Base-by-base conservation (phyloP, 1,284 basidiomycete genomes). In the Sporisorium scitamineum region DNA sequence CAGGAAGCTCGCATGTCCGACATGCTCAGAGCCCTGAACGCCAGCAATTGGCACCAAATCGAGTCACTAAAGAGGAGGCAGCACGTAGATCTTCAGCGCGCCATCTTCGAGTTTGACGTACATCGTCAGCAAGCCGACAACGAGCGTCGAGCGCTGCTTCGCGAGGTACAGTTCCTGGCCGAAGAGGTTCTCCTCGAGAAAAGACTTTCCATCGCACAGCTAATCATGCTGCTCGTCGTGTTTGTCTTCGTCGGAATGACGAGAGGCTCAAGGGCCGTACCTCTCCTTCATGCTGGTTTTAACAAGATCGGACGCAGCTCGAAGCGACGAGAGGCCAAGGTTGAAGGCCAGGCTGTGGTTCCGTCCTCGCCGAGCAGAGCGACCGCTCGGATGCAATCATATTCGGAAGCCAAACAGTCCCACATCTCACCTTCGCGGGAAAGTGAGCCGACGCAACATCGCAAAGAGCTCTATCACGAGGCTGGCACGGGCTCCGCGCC, bases 181-280 rank as follows among this genome's bases (percentile, higher is more conserved):
- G 90, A 91, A 55, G 93, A 95, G 88, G 90, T 95, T 42, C 87
- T 91, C 0, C 87, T 94, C 41, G 94, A 95, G 85, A 94, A 94
- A 81, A 90, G 93, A 2, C 89, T 95, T 0, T 90, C 93, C 3
- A 90, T 95, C 39, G 92, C 91, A 0, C 94, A 95, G 80, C 88
- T 95, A 0, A 90, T 92, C 80, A 88, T 94, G 9, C 88, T 95
- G 2, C 88, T 94, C 2, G 89, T 90, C 0, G 90, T 95, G 2
- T 88, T 95, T 27, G 88, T 94, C 11, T 94, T 95, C 84, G 91
- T 95, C 85, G 90, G 90, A 8, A 87, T 95, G 56, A 95, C 94
- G 3, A 90, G 94, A 8, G 93, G 93, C 1, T 92, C 92, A 0
- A 86, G 74, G n/a, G 53, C 76, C 6, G 78, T 70, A n/a, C 80